Evolutionary conservation across 2,329 filamentous ascomycete genomes (phyloP), one percentile per base, ranked within the genome.

Genomic region (Ophiostoma populinum): DNA sequence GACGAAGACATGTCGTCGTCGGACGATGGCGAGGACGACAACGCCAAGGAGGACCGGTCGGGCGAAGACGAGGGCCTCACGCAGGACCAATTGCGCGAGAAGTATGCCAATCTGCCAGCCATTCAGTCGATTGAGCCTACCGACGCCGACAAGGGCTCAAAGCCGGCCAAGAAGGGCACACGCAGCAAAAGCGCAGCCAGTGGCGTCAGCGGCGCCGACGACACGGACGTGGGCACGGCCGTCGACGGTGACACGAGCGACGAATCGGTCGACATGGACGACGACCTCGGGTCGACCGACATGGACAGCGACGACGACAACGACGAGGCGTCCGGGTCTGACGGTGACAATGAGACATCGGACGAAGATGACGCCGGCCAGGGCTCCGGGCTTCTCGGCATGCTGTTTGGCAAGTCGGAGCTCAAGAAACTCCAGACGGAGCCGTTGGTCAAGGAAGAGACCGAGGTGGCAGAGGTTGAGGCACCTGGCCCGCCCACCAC

Each of bases 31-130:
- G 43, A 37, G 2, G 36, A 35, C 8, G 72, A 73, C 15, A 67
- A 31, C 4, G 36, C 32, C 25, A 57, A 47, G 11, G 58, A 61
- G 38, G 61, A 61, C 7, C 49, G 56, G 10, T 70, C 65, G 7
- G 74, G 80, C 39, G 76, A 78, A 40, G 62, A 80, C 39, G 76
- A 78, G 40, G 62, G 63, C 9, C 59, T 83, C 4, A 80, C 75
- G 0, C 69, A 76, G 41, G 77, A 80, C 38, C 71, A 82, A 47
- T 51, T 82, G 11, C 67, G 63, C 18, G 63, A 64, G 25, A 83
- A 83, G 50, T 83, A 82, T 43, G 70, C 71, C 7, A 63, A 74
- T 35, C 57, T 81, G 6, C 72, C 74, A 0, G 61, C 61, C 13
- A 41, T 67, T n/a, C n/a, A n/a, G n/a, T n/a, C n/a, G n/a, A n/a